phyloP scores from a whole-genome alignment of 371 early-diverging fungal genomes.

The Chytridiales sp. region DNA sequence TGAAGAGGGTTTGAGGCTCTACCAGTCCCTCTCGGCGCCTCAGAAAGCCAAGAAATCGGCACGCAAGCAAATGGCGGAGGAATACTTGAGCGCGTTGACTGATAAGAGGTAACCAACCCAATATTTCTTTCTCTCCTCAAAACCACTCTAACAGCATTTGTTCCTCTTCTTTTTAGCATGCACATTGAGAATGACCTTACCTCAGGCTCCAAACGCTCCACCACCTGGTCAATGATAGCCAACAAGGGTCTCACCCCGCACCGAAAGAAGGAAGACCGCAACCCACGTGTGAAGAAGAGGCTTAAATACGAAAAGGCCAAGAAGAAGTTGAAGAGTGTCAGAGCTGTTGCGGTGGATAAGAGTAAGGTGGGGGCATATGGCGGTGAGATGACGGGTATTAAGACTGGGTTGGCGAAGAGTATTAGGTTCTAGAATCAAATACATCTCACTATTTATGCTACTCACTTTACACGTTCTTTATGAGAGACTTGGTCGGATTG shows the following conservation, averaged over 20 bases:
- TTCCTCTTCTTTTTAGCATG: constrained; percentile 1
- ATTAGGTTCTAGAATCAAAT: constrained; percentile 70
- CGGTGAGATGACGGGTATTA: constrained; percentile 95
- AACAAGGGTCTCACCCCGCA: constrained; percentile 94
- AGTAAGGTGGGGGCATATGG: constrained; percentile 68
- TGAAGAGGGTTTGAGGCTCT: constrained; percentile 19
- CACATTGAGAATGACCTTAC: constrained; percentile 30
- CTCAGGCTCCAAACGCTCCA: constrained; percentile 66
- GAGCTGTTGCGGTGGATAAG: constrained; percentile 58
- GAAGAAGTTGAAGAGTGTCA: constrained; percentile 84
- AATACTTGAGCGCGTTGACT: too few relatives aligned
- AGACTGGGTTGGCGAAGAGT: constrained; percentile 76
- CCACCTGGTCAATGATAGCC: constrained; percentile 87
- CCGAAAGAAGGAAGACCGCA: constrained; percentile 91
- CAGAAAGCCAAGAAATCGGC: constrained; percentile 12
- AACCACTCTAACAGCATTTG: too few relatives aligned
- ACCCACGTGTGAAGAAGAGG: constrained; percentile 92
- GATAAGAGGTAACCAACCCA: too few relatives aligned
- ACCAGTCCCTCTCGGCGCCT: constrained; percentile 5
- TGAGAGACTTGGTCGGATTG: too few relatives aligned
- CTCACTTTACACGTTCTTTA: not conserved
- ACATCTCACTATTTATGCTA: constrained; percentile 1
- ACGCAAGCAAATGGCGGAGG: constrained; percentile 3
- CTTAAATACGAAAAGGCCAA: constrained; percentile 83
- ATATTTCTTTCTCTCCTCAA: too few relatives aligned